Base-by-base conservation (phyloP, 805 yeast genomes). In the Ogataea methanolica region DNA sequence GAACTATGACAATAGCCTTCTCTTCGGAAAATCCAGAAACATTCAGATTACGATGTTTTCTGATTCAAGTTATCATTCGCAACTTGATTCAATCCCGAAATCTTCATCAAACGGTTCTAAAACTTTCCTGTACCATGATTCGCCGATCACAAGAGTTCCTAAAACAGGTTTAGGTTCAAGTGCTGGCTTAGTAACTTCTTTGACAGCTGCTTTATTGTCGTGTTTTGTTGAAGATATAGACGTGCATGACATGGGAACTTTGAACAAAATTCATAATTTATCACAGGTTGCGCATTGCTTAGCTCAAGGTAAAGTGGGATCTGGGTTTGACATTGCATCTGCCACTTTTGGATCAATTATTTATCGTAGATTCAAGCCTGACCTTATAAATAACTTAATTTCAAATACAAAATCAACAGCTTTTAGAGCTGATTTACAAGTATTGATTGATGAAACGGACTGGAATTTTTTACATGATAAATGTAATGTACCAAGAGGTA, bases 151-250 rank as follows among this genome's bases (percentile, higher is more conserved):
- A 0, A 70, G 85, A 34, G 96, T 90, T 6, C 82, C 96, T 2
- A 94, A 94, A 62, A 94, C 99, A 0, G 99, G 99, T 0, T 72
- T 94, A 42, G 99, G 99, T 1, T 89, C 97, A 12, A 89, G 97
- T 33, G 99, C 99, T 0, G 96, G 97, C 0, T 73, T 94, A 48
- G 96, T 88, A 2, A 78, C 95, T 1, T 91, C 86, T 1, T 72
- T 91, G 2, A 79, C 88, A 0, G 76, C 96, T 0, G 85, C 91
- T 0, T 60, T 94, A 41, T 61, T 83, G 7, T 71, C 84, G 5
- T 68, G 71, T 42, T 79, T 76, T 54, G 56, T 35, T 5, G 22
- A 46, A 12, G 46, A 65, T 5, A 60, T 75, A 12, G 68, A 74
- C 46, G 51, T 70, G 2, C 37, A 49, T 0, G 51, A 63, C 7